Evolutionary conservation across 2,329 filamentous ascomycete species (phyloP).

Genomic region (Claviceps spartinae): DNA sequence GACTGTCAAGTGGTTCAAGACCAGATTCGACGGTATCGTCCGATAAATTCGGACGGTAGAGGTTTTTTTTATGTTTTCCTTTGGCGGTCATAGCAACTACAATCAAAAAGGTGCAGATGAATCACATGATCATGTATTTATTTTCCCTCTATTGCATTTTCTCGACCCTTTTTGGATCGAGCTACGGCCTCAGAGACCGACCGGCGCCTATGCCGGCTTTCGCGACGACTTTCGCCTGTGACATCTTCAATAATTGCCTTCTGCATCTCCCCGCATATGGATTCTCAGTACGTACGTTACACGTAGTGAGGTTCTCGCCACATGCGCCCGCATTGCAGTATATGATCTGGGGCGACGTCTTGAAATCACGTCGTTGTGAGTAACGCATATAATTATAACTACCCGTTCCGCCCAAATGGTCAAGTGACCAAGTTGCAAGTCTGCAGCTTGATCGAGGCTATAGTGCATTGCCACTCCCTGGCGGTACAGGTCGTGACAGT

Average conservation of each 20-base stretch:
- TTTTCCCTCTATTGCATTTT: slow-evolving; percentile 30
- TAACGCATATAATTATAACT: too few relatives aligned
- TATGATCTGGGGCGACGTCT: too few relatives aligned
- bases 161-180: slow-evolving; percentile 44
- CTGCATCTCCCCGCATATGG: not conserved
- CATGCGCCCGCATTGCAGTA: not conserved
- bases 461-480: too few relatives aligned
- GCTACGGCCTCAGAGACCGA: slow-evolving; percentile 63
- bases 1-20: slow-evolving; percentile 92
- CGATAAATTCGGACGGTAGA: slow-evolving; percentile 49
- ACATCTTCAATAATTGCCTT: slow-evolving; percentile 9
- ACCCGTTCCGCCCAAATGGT: too few relatives aligned
- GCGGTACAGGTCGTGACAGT: too few relatives aligned
- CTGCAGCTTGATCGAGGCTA: too few relatives aligned
- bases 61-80: not conserved
- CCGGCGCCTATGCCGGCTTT: slow-evolving; percentile 55
- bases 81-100: slow-evolving; percentile 28
- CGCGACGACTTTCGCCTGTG: slow-evolving; percentile 25
- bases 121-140: slow-evolving; percentile 25
- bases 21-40: slow-evolving; percentile 94
- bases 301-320: not conserved
- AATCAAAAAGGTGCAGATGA: slow-evolving; percentile 19
- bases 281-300: not conserved
- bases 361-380: too few relatives aligned
- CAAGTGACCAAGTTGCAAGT: too few relatives aligned